Evolutionary conservation across 345 rosid genomes (phyloP), one percentile per base, ranked within the genome.

Genomic region (Lumnitzera racemosa): DNA sequence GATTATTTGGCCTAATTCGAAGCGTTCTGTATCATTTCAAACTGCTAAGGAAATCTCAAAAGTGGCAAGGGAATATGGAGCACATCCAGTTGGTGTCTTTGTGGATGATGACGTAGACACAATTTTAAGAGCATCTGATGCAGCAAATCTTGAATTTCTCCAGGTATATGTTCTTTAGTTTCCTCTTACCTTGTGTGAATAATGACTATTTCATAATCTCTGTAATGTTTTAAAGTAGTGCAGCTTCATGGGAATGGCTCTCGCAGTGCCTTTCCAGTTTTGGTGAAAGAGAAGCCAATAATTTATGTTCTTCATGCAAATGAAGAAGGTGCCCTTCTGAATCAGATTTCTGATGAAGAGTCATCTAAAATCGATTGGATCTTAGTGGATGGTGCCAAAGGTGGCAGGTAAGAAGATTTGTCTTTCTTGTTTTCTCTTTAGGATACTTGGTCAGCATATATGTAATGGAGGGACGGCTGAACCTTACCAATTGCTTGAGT

Each of bases 1-100:
- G 95, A 88, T 94, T 69, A 66, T 90, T 50, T 88, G 91, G 92
- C 92, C 96, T 12, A 71, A 88, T 53, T 84, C 96, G 46, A 94
- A 88, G 64, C 86, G 90, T 2, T 90, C 97, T 5, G 59, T 94
- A 75, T 84, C 97, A 16, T 76, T 79, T 48, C 71, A 87, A 13
- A 76, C 74, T 31, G 96, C 92, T 2, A 84, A 83, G 72, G 95
- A 94, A 67, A 86, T 88, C 65, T 88, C 97, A 14, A 84, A 78
- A 76, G 88, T 80, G 54, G 92, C 97, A 1, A 81, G 92, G 47
- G 86, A 78, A 57, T 68, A 78, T 23, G 90, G 90, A 14, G 92
- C 88, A 13, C 55, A 70, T 59, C 90, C 96, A 13, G 95, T 88
- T 65, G 97, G 97, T 59, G 95, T 90, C 43, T 88, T 88, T 75